These are phyloP conservation scores for Penium margaritaceum DNA, from an alignment of 139 green algal species.

Conservation along the genomic window DNA sequence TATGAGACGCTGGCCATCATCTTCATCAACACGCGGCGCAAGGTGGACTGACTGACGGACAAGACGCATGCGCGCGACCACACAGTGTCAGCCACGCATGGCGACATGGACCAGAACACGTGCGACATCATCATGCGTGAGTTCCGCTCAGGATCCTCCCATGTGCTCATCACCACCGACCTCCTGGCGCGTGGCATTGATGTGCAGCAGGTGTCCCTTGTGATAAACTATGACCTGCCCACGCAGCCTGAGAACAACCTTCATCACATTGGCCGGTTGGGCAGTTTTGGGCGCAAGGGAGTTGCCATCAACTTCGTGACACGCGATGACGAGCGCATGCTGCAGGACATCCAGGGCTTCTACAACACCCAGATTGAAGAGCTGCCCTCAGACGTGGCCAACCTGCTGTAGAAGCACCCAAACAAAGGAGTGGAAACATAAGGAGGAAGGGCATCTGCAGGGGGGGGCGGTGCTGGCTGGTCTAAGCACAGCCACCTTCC, in stretches of 20 bases:
- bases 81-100: slow-evolving; percentile 97
- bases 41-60: slow-evolving; percentile 99
- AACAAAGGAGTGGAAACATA: no score
- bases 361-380: slow-evolving; percentile 99
- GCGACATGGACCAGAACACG: slow-evolving; percentile 99
- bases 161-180: slow-evolving; percentile 99
- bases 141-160: slow-evolving; percentile 95
- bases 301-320: slow-evolving; percentile 99
- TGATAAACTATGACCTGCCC: slow-evolving; percentile 99
- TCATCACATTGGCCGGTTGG: slow-evolving; percentile 88
- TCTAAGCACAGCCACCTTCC: no score
- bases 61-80: slow-evolving; percentile 97
- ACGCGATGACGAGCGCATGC: slow-evolving; percentile 85
- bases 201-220: slow-evolving; percentile 92
- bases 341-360: slow-evolving; percentile 96
- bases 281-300: slow-evolving; percentile 92
- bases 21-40: slow-evolving; percentile 98
- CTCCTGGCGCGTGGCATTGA: slow-evolving; percentile 97
- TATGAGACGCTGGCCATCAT: slow-evolving; percentile 99
- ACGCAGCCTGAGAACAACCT: slow-evolving; percentile 99
- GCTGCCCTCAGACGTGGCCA: slow-evolving; percentile 91
- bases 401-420: slow-evolving; percentile 83
- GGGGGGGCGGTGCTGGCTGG: no score
- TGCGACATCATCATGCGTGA: slow-evolving; percentile 99
- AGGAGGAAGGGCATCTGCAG: no score